Conservation (phyloP, 495 filamentous ascomycete species). For the Trichodelitschia bisporula region DNA sequence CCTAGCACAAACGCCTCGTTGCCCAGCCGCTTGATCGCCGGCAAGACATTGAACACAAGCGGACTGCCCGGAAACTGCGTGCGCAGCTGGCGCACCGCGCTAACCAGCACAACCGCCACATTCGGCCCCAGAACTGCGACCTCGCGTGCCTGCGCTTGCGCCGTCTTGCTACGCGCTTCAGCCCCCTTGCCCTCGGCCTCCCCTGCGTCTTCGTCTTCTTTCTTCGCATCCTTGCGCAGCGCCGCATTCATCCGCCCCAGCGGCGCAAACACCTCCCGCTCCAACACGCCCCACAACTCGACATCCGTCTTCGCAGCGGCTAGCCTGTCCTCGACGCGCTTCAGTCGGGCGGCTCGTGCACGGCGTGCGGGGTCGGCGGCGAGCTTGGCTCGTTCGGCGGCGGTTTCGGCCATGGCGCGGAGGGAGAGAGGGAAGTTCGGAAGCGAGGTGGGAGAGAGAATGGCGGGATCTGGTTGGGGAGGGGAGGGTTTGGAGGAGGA, state of each 20-base stretch:
- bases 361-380: not conserved
- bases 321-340: conserved; percentile 23
- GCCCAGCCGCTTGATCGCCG: conserved; percentile 46
- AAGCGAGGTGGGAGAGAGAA: not conserved
- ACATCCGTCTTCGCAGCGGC: conserved; percentile 29
- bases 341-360: not conserved
- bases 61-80: conserved; percentile 32
- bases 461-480: not conserved
- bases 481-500: not conserved
- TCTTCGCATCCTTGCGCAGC: conserved; percentile 15
- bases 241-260: conserved; percentile 6
- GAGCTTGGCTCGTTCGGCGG: not conserved
- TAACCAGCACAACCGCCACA: conserved; percentile 39
- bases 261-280: conserved; percentile 28
- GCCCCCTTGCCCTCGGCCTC: conserved; percentile 5
- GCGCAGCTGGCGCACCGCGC: conserved; percentile 38
- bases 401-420: not conserved
- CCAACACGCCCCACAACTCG: conserved; percentile 46
- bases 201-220: conserved; percentile 5
- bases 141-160: conserved; percentile 3
- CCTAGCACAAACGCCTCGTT: conserved; percentile 47
- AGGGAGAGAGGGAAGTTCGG: not conserved
- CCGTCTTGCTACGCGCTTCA: conserved; percentile 1
- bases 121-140: conserved; percentile 35
- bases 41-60: conserved; percentile 35